Evolutionary conservation across 2,329 filamentous ascomycete genomes (phyloP).

Genomic region (Xylariaceae sp.): DNA sequence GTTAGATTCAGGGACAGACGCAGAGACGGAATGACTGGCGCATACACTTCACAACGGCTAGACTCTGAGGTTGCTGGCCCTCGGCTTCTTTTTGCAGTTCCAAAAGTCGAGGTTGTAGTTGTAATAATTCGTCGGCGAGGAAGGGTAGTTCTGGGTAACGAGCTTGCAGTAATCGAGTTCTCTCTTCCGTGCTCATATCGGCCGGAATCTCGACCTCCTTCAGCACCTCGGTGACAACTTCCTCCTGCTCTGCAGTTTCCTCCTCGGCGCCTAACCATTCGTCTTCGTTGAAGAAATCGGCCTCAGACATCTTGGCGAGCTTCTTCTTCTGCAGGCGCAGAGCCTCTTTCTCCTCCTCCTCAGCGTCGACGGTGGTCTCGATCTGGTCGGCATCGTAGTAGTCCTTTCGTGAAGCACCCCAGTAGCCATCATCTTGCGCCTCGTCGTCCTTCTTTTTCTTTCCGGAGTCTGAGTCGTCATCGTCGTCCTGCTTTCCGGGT

Average conservation of each 20-base stretch:
- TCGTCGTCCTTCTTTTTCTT: conserved; percentile 48
- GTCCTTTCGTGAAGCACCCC: conserved; percentile 82
- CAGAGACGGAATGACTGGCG: neutral
- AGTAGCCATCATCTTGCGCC: conserved; percentile 59
- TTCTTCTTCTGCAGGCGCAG: conserved; percentile 86
- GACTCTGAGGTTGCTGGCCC: conserved; percentile 44
- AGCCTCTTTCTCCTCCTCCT: conserved; percentile 90
- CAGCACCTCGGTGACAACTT: conserved; percentile 78
- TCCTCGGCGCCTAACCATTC: conserved; percentile 68
- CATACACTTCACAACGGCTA: conserved; percentile 60
- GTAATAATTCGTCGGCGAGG: conserved; percentile 71
- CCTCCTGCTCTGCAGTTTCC: conserved; percentile 45
- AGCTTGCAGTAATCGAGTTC: conserved; percentile 66
- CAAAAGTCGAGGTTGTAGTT: conserved; percentile 62
- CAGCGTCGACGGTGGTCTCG: conserved; percentile 50
- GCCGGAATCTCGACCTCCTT: conserved; percentile 77
- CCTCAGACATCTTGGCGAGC: conserved; percentile 78
- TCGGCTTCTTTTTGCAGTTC: conserved; percentile 55
- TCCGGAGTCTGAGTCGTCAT: conserved; percentile 39
- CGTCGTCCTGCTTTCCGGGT: conserved; percentile 20
- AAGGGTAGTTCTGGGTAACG: conserved; percentile 91
- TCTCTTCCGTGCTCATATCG: conserved; percentile 70
- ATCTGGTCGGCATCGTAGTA: conserved; percentile 82
- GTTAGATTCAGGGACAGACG: neutral
- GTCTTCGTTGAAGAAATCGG: conserved; percentile 88